Evolutionary conservation across 768 basidiomycete genomes (phyloP), one percentile per base, ranked within the genome.

Genomic region (Pholiota microspora): DNA sequence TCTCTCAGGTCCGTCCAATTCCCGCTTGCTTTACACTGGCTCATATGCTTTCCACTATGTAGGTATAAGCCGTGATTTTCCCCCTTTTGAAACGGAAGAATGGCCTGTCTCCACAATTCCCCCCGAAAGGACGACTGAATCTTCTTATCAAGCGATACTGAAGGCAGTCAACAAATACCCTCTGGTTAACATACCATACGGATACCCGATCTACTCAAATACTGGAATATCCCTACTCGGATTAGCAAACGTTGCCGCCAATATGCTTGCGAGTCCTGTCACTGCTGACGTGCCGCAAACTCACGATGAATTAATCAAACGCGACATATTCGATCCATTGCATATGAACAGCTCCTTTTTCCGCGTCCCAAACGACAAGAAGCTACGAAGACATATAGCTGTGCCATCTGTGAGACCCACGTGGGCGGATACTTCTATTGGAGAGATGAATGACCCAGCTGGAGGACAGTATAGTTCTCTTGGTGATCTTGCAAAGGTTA

Each of bases 151-250:
- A 25, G 42, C 62, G 3, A 51, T 81, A 3, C 64, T 78, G 24
- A 57, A 72, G 6, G 67, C 72, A 0, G 62, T 81, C 4, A 64
- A 70, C 0, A 57, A 67, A 10, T 73, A 63, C 53, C 77, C 71
- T 1, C 73, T 79, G 24, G 65, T 75, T 16, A 68, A 74, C 16
- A 64, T 73, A 1, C 81, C 79, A 2, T 77, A 74, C 57, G 66
- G 67, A 3, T 79, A 73, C 57, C 79, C 84, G 2, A 74, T 94
- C 10, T 95, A 95, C 67, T 92, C 89, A 13, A 76, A 84, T 15
- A 83, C 85, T 0, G 92, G 91, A 0, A 88, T 92, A 53, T 85
- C 88, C 64, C 74, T 93, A 46, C 75, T 94, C 42, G 82, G 87
- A 42, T 75, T 91, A 31, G 51, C 79, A 79, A 56, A 85, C 85